phyloP scores from a whole-genome alignment of 2,329 filamentous ascomycete genomes.

The Sarocladium kiliense region DNA sequence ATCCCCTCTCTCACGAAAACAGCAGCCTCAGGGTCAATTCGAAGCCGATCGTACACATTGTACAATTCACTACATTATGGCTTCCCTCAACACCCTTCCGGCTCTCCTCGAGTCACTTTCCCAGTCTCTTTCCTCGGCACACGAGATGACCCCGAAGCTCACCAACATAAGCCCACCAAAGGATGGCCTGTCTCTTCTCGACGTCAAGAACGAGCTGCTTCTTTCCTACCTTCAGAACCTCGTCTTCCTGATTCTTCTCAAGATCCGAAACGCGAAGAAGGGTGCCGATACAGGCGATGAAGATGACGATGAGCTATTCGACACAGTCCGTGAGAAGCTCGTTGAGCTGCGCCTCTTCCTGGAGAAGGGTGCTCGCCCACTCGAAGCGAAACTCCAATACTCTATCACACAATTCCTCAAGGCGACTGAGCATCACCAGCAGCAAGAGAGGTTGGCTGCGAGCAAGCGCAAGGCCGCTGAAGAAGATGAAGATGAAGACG shows the following conservation, averaged over 20 bases:
- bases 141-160: conserved; percentile 61
- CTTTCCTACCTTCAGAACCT: conserved; percentile 94
- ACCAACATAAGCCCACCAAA: conserved; percentile 64
- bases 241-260: conserved; percentile 78
- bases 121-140: conserved; percentile 55
- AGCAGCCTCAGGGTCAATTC: not conserved
- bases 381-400: conserved; percentile 88
- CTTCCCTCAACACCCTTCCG: conserved; percentile 43
- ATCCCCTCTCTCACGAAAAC: no score
- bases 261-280: conserved; percentile 56
- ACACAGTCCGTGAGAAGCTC: conserved; percentile 75
- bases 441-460: conserved; percentile 21
- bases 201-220: conserved; percentile 95
- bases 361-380: conserved; percentile 83
- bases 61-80: conserved; percentile 28
- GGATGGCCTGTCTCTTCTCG: conserved; percentile 88
- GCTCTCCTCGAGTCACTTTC: conserved; percentile 49
- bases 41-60: no score
- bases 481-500: conserved; percentile 24
- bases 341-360: conserved; percentile 87
- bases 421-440: conserved; percentile 70
- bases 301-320: conserved; percentile 45
- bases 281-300: conserved; percentile 18
- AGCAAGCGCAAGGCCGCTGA: conserved; percentile 25
- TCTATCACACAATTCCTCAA: conserved; percentile 93